phyloP scores from a whole-genome alignment of 78 protist genomes.

The Cyanophora paradoxa region DNA sequence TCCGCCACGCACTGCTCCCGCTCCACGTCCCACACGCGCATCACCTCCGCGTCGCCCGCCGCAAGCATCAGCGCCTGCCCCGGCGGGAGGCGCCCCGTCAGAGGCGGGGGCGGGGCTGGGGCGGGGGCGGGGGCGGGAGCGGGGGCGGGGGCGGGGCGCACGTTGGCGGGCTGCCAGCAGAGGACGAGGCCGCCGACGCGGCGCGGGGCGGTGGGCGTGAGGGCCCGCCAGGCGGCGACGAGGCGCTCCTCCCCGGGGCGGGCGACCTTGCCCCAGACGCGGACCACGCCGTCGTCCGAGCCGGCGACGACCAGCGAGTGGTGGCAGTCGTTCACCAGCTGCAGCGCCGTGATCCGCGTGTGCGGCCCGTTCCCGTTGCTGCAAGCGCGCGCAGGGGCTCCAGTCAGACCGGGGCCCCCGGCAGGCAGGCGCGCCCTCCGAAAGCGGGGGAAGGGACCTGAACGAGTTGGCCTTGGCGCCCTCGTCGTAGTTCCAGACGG shows the following conservation, averaged over 20 bases:
- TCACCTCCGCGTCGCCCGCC: constrained; percentile 12
- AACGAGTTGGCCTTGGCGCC: background rate
- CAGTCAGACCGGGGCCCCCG: background rate
- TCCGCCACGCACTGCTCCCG: constrained; percentile 40
- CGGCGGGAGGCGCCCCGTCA: background rate
- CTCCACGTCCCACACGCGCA: constrained; percentile 70
- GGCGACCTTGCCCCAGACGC: constrained; percentile 50
- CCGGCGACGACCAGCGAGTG: constrained; percentile 25
- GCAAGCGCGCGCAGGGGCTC: background rate
- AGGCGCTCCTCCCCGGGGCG: background rate
- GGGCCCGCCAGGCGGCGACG: constrained; percentile 6
- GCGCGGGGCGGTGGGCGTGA: background rate
- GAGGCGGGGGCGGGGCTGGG: background rate
- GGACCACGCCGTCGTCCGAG: constrained; percentile 68
- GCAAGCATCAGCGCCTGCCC: background rate
- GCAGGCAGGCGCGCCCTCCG: background rate
- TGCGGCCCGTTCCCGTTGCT: background rate
- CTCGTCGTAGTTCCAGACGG: constrained; percentile 14
- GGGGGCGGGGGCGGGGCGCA: background rate
- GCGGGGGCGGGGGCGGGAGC: background rate
- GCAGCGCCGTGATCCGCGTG: background rate
- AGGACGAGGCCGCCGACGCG: background rate
- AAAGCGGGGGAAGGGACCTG: background rate
- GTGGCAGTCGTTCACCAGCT: constrained; percentile 22
- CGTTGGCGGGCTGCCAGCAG: background rate